phyloP scores from a whole-genome alignment of 2,329 filamentous ascomycete species.

The Clonostachys chloroleuca region DNA sequence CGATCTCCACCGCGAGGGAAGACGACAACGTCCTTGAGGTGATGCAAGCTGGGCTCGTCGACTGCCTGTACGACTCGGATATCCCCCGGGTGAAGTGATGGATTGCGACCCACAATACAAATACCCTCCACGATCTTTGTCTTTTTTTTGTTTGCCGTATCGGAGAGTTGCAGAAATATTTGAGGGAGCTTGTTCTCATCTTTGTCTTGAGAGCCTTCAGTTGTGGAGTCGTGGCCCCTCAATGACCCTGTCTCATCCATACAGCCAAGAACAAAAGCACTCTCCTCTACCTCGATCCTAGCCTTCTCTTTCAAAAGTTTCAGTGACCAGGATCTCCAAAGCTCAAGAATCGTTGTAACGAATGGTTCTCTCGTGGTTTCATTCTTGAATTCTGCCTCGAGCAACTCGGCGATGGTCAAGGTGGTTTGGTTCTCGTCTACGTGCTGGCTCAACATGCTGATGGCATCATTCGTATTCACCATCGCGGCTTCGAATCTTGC shows the following conservation, averaged over 20 bases:
- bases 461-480: slow-evolving; percentile 57
- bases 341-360: slow-evolving; percentile 67
- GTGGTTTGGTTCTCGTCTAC: slow-evolving; percentile 85
- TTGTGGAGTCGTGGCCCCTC: slow-evolving; percentile 60
- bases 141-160: slow-evolving; percentile 38
- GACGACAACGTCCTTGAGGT: slow-evolving; percentile 82
- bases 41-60: slow-evolving; percentile 64
- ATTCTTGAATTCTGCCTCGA: slow-evolving; percentile 75
- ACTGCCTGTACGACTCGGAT: slow-evolving; percentile 84
- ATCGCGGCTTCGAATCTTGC: slow-evolving; percentile 66
- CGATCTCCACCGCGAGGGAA: slow-evolving; percentile 80
- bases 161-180: slow-evolving; percentile 81
- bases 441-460: slow-evolving; percentile 65
- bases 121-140: slow-evolving; percentile 68
- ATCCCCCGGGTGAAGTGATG: slow-evolving; percentile 89
- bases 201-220: slow-evolving; percentile 30
- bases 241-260: slow-evolving; percentile 80
- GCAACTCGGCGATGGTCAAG: slow-evolving; percentile 67
- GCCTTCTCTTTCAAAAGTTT: slow-evolving; percentile 93
- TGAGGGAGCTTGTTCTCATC: slow-evolving; percentile 62
- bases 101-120: slow-evolving; percentile 86
- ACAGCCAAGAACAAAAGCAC: slow-evolving; percentile 84
- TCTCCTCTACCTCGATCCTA: slow-evolving; percentile 73
- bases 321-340: slow-evolving; percentile 88
- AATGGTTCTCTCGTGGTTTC: slow-evolving; percentile 67